Percentiles rank a stretch among this genome's conserved stretches.
Conservation (phyloP, 2,329 filamentous ascomycete species). For the Coniochaeta sp. region DNA sequence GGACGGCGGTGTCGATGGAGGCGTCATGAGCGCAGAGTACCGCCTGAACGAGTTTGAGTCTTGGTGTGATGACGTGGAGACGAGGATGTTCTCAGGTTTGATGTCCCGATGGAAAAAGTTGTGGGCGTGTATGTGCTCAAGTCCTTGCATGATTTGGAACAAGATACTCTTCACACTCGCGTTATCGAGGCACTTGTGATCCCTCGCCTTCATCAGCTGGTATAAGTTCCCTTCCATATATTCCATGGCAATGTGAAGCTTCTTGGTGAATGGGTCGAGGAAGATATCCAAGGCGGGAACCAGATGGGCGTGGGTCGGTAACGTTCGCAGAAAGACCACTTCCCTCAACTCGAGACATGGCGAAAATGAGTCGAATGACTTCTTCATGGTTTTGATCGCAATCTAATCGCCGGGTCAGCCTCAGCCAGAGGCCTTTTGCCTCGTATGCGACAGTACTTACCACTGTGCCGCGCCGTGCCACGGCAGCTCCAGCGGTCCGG, state of each 20-base stretch:
- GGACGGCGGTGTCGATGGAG: conserved; percentile 83
- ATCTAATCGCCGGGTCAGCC: conserved; percentile 51
- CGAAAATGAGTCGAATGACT: conserved; percentile 88
- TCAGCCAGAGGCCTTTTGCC: not conserved
- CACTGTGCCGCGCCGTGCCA: conserved; percentile 85
- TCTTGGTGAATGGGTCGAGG: conserved; percentile 89
- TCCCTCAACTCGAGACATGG: conserved; percentile 91
- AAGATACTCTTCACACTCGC: conserved; percentile 94
- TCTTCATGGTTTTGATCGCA: conserved; percentile 99
- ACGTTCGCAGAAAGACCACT: conserved; percentile 88
- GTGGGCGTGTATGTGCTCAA: conserved; percentile 96
- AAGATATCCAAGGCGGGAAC: conserved; percentile 99
- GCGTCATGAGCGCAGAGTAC: conserved; percentile 89
- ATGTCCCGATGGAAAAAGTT: conserved; percentile 98
- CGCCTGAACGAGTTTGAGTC: conserved; percentile 82
- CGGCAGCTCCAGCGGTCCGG: conserved; percentile 77
- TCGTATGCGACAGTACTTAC: conserved; percentile 47
- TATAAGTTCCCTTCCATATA: conserved; percentile 99
- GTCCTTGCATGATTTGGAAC: conserved; percentile 90
- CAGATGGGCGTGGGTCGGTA: conserved; percentile 82
- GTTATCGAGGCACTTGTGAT: conserved; percentile 88
- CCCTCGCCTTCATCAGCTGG: conserved; percentile 95
- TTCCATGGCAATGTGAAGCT: conserved; percentile 97
- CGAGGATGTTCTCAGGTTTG: conserved; percentile 97
- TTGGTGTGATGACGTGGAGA: conserved; percentile 79